Conservation (phyloP, 2,329 filamentous ascomycete species). For the Colletotrichum sp. region DNA sequence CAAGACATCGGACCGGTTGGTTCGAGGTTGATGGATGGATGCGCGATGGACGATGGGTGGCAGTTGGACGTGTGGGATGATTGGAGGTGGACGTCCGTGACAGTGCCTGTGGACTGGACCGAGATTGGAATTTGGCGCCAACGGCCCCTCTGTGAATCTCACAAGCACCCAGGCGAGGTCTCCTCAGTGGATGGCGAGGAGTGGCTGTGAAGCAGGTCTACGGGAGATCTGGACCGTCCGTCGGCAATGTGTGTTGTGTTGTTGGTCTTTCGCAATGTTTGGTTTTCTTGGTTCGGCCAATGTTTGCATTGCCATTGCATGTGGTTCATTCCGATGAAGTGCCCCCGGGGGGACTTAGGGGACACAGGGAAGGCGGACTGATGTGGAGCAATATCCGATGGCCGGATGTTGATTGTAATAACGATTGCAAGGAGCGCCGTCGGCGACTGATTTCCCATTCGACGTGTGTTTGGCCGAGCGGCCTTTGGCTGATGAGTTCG, state of each 20-base stretch:
- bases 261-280: not conserved
- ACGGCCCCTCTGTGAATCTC: not conserved
- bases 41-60: not conserved
- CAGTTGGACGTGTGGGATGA: not conserved
- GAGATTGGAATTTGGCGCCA: not conserved
- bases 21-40: not conserved
- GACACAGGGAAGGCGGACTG: not conserved
- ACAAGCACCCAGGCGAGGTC: not conserved
- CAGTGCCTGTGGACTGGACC: not conserved
- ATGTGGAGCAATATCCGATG: not conserved
- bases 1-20: not conserved
- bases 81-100: not conserved
- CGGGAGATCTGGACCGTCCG: not conserved
- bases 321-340: constrained; percentile 4
- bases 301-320: not conserved
- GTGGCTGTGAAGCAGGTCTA: not conserved
- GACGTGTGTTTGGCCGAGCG: not conserved
- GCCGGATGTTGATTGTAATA: constrained; percentile 7
- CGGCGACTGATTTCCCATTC: not conserved
- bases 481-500: not conserved
- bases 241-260: not conserved
- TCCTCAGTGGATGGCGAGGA: not conserved
- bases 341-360: not conserved
- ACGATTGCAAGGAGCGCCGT: not conserved
- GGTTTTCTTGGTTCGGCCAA: not conserved